A percentile compares a stretch with the other conserved stretches of the same genome.
Evolutionary conservation across 306 rosid genomes (phyloP).

Genomic region (Fragaria nilgerrensis): DNA sequence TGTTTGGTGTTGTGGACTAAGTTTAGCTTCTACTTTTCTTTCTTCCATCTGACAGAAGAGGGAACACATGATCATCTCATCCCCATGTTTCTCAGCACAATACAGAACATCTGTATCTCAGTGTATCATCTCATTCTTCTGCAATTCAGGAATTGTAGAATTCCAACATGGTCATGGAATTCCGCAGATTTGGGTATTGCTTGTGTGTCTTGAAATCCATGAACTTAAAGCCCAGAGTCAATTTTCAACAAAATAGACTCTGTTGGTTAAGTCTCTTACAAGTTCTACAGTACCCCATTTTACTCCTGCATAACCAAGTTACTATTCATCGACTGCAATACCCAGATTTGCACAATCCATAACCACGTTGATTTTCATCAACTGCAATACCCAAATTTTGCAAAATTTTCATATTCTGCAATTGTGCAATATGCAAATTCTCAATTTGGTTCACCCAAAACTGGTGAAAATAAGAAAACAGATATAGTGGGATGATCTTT

Average conservation of each 20-base stretch:
- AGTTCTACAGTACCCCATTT: not conserved
- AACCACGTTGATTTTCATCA: not conserved
- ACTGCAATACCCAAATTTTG: not conserved
- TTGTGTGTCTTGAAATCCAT: not conserved
- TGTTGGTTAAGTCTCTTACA: not conserved
- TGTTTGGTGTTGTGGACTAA: not conserved
- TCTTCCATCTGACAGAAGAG: not conserved
- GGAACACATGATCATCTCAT: not conserved
- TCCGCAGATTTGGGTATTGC: not conserved
- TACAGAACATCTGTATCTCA: not conserved
- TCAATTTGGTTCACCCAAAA: not conserved
- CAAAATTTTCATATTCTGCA: too few species aligned
- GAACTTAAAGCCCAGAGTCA: not conserved
- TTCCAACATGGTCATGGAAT: not conserved
- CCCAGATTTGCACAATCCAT: not conserved
- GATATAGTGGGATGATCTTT: not conserved
- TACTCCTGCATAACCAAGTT: not conserved
- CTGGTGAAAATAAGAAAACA: not conserved
- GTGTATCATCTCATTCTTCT: not conserved
- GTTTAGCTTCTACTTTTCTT: not conserved
- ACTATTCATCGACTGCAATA: not conserved
- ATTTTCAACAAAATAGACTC: not conserved
- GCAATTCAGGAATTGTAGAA: not conserved
- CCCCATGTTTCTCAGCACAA: not conserved
- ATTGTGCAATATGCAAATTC: not conserved